Evolutionary conservation across 257 asterid genomes (phyloP).

Genomic region (Solanum virginianum): DNA sequence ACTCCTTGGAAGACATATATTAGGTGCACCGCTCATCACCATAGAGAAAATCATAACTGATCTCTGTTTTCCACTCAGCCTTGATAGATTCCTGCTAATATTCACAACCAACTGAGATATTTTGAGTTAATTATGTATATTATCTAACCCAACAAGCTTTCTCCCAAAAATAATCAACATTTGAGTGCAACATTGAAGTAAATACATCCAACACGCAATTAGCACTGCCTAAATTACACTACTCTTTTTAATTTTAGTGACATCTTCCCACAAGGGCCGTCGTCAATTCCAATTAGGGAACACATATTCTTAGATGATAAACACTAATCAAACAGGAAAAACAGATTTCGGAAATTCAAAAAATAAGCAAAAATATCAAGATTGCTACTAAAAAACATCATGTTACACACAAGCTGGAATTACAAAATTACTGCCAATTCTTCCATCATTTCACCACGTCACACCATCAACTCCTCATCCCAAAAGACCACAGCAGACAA

Average conservation of each 20-base stretch:
- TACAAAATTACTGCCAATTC: not conserved
- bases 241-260: not conserved
- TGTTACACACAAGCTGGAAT: not conserved
- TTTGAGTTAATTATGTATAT: not conserved
- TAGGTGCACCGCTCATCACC: slow-evolving; percentile 3
- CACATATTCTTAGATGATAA: not conserved
- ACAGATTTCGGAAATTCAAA: not conserved
- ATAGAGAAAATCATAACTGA: slow-evolving; percentile 11
- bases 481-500: not conserved
- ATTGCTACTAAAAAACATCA: not conserved
- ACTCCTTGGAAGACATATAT: slow-evolving; percentile 2
- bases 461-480: not conserved
- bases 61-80: not conserved
- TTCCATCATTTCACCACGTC: not conserved
- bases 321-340: not conserved
- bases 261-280: not conserved
- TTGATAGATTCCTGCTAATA: not conserved
- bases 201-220: not conserved
- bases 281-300: too few species aligned
- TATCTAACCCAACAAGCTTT: not conserved
- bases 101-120: not conserved
- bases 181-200: not conserved
- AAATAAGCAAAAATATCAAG: not conserved
- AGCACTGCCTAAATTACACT: not conserved
- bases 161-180: not conserved